Percentiles rank a stretch among this genome's conserved stretches.
phyloP scores from a whole-genome alignment of 2,329 filamentous ascomycete species.

The Davidsoniella eucalypti region DNA sequence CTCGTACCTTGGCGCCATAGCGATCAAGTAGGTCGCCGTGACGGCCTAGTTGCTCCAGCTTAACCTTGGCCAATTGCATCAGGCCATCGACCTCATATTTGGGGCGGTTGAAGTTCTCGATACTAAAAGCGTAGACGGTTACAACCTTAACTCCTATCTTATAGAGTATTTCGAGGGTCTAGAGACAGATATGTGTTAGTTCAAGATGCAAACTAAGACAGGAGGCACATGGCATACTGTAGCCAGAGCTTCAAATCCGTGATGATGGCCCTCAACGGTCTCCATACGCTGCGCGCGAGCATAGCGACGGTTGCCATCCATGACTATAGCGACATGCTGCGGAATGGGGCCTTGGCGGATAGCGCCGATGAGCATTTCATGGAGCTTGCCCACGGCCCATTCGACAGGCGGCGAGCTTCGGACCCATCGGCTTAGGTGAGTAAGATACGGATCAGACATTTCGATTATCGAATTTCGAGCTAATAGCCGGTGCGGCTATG shows the following conservation, averaged over 20 bases:
- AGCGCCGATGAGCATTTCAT: constrained; percentile 75
- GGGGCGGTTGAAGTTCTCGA: constrained; percentile 96
- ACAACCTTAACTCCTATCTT: constrained; percentile 93
- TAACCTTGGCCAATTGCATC: constrained; percentile 96
- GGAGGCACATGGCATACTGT: constrained; percentile 17
- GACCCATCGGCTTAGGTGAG: constrained; percentile 47
- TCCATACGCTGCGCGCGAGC: constrained; percentile 83
- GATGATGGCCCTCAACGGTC: constrained; percentile 86
- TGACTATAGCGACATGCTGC: constrained; percentile 95
- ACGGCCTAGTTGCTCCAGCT: constrained; percentile 77
- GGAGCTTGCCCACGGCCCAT: constrained; percentile 65
- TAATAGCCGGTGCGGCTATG: not conserved
- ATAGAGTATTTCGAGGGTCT: constrained; percentile 96
- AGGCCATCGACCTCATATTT: constrained; percentile 92
- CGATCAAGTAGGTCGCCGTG: constrained; percentile 86
- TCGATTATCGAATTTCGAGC: not conserved
- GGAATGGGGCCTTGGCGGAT: constrained; percentile 83
- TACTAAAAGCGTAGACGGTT: constrained; percentile 95
- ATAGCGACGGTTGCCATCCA: constrained; percentile 95
- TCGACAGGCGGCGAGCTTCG: constrained; percentile 79
- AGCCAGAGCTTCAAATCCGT: constrained; percentile 89
- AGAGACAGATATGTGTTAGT: not conserved
- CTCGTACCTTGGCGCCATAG: constrained; percentile 74
- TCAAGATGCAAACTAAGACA: not conserved
- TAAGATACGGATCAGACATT: constrained; percentile 39